Evolutionary conservation across 805 yeast species (phyloP).

Genomic region (Kregervanrija delftensis): DNA sequence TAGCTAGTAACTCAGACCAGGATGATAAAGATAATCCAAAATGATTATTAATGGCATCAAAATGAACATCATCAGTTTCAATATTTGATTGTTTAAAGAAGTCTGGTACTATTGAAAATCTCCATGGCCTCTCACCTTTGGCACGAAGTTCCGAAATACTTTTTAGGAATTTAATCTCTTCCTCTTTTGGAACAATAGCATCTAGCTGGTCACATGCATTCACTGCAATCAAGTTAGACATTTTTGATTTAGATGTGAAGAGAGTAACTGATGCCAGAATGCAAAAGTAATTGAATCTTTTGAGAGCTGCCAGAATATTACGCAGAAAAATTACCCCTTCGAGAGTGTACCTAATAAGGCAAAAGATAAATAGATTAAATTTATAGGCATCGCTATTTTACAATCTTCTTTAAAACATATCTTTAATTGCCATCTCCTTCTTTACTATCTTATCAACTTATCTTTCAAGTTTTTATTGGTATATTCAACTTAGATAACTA

Average conservation of each 20-base stretch:
- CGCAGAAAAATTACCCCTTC: no score
- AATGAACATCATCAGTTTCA: slow-evolving; percentile 38
- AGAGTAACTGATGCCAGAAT: neutral
- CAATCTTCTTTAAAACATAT: no score
- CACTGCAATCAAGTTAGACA: slow-evolving; percentile 15
- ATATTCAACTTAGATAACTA: neutral
- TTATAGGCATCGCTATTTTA: no score
- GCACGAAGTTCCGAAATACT: neutral
- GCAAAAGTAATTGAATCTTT: no score
- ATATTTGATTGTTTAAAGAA: slow-evolving; percentile 42
- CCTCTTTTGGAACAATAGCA: slow-evolving; percentile 18
- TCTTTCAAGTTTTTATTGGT: neutral
- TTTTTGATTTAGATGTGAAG: slow-evolving; percentile 1
- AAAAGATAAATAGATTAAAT: no score
- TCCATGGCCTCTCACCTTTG: slow-evolving; percentile 26
- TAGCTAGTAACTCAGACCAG: slow-evolving; percentile 33
- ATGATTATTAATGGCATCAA: slow-evolving; percentile 35
- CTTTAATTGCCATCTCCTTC: neutral
- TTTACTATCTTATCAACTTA: no score
- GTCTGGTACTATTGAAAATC: slow-evolving; percentile 41
- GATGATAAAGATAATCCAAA: slow-evolving; percentile 36
- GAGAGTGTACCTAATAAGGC: no score
- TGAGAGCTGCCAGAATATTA: no score
- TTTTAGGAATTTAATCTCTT: slow-evolving; percentile 12
- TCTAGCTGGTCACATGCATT: slow-evolving; percentile 23